Percentiles rank a stretch among this genome's conserved stretches.
These are phyloP conservation scores for Epichloe elymi DNA, from an alignment of 2,329 filamentous ascomycete species.

Conservation along the genomic window DNA sequence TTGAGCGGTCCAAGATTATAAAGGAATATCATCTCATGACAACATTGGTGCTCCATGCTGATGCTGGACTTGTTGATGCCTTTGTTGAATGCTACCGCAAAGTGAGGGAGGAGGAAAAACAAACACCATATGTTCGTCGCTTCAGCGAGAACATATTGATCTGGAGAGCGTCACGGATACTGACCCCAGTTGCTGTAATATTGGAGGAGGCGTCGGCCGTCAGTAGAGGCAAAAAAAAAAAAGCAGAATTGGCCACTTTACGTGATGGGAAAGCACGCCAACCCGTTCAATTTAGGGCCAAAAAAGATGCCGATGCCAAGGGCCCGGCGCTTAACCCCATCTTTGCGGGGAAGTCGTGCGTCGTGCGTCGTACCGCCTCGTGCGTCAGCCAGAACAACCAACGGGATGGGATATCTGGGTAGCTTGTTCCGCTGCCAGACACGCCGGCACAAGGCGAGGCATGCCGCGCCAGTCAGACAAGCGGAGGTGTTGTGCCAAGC, in stretches of 20 bases:
- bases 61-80: too few species aligned
- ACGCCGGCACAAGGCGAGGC: conserved; percentile 7
- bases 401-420: background rate
- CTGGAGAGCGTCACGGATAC: too few species aligned
- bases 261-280: background rate
- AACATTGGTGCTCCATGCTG: too few species aligned
- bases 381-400: background rate
- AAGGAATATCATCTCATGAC: background rate
- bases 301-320: background rate
- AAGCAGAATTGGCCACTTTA: background rate
- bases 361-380: too few species aligned
- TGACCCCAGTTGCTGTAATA: background rate
- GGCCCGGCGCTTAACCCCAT: background rate
- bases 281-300: background rate
- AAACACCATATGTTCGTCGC: too few species aligned
- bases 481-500: background rate
- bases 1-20: background rate
- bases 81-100: too few species aligned
- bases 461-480: background rate
- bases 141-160: too few species aligned
- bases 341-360: conserved; percentile 2
- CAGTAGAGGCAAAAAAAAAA: background rate
- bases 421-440: background rate
- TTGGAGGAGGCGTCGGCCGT: background rate
- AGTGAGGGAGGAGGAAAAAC: too few species aligned